Evolutionary conservation across 2,329 filamentous ascomycete genomes (phyloP).

Genomic region (Penicillium sp.): DNA sequence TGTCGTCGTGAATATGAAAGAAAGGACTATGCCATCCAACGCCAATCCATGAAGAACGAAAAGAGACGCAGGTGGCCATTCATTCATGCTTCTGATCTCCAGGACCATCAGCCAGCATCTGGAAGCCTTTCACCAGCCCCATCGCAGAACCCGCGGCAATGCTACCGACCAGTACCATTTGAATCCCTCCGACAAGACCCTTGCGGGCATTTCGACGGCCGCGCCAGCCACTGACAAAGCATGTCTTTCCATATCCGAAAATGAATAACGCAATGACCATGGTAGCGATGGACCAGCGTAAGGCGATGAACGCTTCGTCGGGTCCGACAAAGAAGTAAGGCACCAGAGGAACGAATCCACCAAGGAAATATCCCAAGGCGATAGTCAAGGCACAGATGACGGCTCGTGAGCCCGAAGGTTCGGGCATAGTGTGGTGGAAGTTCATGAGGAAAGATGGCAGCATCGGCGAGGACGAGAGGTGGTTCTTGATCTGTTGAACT

Average conservation of each 20-base stretch:
- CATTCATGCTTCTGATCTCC: constrained; percentile 13
- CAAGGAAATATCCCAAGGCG: constrained; percentile 41
- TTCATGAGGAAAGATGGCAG: constrained; percentile 42
- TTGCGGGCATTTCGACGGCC: constrained; percentile 33
- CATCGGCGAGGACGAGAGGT: constrained; percentile 37
- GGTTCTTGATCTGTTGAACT: constrained; percentile 35
- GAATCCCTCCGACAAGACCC: constrained; percentile 36
- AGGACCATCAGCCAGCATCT: constrained; percentile 27
- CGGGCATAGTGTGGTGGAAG: constrained; percentile 41
- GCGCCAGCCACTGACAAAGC: constrained; percentile 40
- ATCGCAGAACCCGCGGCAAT: constrained; percentile 41
- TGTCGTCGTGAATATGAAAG: background rate
- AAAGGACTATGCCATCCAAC: background rate
- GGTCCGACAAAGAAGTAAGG: constrained; percentile 63
- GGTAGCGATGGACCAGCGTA: constrained; percentile 53
- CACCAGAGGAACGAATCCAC: constrained; percentile 49
- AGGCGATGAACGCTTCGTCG: constrained; percentile 76
- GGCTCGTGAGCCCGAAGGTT: constrained; percentile 39
- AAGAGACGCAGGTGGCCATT: background rate
- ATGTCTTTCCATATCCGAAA: constrained; percentile 52
- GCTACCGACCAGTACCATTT: constrained; percentile 42
- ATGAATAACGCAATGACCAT: constrained; percentile 49
- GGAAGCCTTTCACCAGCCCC: constrained; percentile 41
- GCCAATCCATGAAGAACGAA: background rate
- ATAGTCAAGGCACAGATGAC: constrained; percentile 40